Conservation (phyloP, 2,329 filamentous ascomycete species). For the Claviceps paspali region DNA sequence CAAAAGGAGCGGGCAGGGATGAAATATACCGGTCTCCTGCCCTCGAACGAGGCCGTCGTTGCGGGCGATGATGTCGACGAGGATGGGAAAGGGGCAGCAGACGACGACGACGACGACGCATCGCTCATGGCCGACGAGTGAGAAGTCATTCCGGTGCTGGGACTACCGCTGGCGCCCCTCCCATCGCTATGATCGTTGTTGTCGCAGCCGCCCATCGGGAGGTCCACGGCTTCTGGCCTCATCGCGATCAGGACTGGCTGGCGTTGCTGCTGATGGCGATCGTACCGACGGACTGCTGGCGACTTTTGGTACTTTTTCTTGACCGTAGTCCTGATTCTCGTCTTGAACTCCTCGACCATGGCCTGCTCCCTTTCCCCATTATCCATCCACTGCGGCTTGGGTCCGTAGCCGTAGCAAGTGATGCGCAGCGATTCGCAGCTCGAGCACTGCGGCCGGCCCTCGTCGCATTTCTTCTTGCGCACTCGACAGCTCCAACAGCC, state of each 20-base stretch:
- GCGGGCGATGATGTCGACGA: not conserved
- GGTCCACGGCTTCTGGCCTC: not conserved
- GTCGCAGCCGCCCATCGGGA: not conserved
- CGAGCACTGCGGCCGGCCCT: constrained; percentile 10
- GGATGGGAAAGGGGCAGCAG: not conserved
- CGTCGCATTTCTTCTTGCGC: constrained; percentile 15
- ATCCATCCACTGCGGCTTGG: constrained; percentile 21
- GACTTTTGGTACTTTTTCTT: constrained; percentile 3
- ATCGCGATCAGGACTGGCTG: not conserved
- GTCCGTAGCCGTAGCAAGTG: constrained; percentile 14
- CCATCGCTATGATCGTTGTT: not conserved
- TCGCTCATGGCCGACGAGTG: not conserved
- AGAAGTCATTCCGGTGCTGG: not conserved
- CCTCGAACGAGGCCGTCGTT: not conserved
- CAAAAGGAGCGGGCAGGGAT: not conserved
- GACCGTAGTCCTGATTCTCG: constrained; percentile 12
- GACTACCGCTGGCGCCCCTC: not conserved
- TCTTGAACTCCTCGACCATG: constrained; percentile 12
- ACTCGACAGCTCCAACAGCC: constrained; percentile 17
- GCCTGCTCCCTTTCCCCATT: constrained; percentile 13
- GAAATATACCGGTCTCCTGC: not conserved
- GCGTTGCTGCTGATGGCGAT: not conserved
- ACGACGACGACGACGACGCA: no score
- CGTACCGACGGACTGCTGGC: not conserved
- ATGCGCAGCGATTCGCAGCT: constrained; percentile 12